Evolutionary conservation across 305 asterid species (phyloP).

Genomic region (Petunia hybrid): DNA sequence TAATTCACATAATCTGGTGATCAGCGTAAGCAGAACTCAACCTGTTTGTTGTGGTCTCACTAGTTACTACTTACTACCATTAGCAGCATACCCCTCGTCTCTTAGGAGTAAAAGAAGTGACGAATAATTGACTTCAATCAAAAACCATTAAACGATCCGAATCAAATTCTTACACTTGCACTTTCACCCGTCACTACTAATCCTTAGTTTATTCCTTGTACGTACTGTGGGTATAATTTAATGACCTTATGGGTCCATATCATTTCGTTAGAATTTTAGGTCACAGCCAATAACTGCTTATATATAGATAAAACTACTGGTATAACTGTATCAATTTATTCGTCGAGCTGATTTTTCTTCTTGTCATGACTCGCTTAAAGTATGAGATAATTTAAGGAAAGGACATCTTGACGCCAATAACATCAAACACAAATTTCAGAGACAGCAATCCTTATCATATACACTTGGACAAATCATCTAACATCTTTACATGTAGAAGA

Average conservation of each 20-base stretch:
- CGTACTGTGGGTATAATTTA: background rate
- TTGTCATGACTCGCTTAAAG: background rate
- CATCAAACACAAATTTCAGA: background rate
- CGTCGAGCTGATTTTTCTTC: background rate
- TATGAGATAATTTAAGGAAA: background rate
- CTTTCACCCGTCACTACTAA: background rate
- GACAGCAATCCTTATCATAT: background rate
- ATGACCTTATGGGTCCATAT: background rate
- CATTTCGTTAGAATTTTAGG: background rate
- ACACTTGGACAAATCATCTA: background rate
- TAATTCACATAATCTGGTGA: too few species aligned
- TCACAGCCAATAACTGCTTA: background rate
- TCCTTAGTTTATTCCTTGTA: background rate
- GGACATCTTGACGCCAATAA: background rate
- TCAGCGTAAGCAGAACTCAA: background rate
- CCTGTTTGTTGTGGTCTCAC: background rate
- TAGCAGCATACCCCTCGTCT: background rate
- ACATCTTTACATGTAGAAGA: too few species aligned
- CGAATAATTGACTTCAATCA: background rate
- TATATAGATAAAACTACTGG: background rate
- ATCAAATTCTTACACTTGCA: background rate
- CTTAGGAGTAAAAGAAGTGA: background rate
- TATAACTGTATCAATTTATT: background rate
- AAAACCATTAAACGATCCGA: background rate
- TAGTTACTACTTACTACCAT: background rate